Evolutionary conservation across 805 yeast genomes (phyloP).

Genomic region (Teunomyces funiuensis): DNA sequence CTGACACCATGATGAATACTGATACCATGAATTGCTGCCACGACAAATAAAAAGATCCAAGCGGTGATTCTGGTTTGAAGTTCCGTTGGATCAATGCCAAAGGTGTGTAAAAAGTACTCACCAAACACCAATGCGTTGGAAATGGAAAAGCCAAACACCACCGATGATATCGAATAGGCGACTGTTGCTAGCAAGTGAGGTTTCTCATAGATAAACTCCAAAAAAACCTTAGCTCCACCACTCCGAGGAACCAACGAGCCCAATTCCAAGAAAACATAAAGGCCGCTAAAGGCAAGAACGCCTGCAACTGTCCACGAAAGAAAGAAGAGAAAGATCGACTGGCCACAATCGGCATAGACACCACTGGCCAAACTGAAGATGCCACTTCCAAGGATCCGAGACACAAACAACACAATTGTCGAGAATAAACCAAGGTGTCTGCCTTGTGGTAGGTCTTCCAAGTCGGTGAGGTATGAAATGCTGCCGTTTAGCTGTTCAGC

Average conservation of each 20-base stretch:
- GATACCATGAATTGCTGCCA: constrained; percentile 50
- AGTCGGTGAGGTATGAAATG: constrained; percentile 25
- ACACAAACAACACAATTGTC: constrained; percentile 60
- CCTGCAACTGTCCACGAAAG: constrained; percentile 65
- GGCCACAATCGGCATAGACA: constrained; percentile 65
- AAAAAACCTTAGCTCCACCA: constrained; percentile 74
- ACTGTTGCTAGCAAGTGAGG: constrained; percentile 59
- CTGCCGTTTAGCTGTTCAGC: constrained; percentile 7
- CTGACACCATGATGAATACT: constrained; percentile 60
- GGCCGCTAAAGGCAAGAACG: constrained; percentile 61
- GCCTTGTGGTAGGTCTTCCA: constrained; percentile 67
- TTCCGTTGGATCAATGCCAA: constrained; percentile 43
- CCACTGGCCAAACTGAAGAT: constrained; percentile 72
- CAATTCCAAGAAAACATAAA: constrained; percentile 64
- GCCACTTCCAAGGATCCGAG: constrained; percentile 76
- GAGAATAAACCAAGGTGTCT: constrained; percentile 71
- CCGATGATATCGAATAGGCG: constrained; percentile 47
- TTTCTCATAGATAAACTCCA: constrained; percentile 62
- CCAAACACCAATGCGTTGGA: constrained; percentile 63
- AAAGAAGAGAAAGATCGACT: constrained; percentile 61
- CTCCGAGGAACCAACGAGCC: constrained; percentile 71
- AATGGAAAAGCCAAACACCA: constrained; percentile 55
- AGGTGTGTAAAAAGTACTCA: constrained; percentile 50
- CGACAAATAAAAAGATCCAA: constrained; percentile 25
- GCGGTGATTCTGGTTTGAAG: constrained; percentile 35